phyloP scores from a whole-genome alignment of 2,329 filamentous ascomycete species.

The Cercospora berteroae region DNA sequence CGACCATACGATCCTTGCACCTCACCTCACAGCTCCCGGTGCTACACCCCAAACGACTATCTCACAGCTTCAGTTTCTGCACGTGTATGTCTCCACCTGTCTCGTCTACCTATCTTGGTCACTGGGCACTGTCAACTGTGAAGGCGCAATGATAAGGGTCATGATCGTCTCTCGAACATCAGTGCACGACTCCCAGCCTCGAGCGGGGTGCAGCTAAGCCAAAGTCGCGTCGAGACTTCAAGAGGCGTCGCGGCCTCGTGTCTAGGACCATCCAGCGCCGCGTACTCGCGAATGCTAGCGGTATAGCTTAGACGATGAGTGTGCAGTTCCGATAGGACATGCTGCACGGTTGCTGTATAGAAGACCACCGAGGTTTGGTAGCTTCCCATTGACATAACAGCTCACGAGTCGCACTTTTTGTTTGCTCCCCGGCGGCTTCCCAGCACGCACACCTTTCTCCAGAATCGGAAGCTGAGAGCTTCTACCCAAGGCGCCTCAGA shows the following conservation, averaged over 20 bases:
- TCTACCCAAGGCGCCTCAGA: not conserved
- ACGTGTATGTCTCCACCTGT: not conserved
- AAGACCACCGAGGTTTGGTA: not conserved
- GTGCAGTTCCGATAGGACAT: not conserved
- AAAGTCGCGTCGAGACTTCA: not conserved
- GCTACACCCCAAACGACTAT: not conserved
- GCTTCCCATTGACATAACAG: not conserved
- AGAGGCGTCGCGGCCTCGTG: not conserved
- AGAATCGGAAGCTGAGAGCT: too few relatives aligned
- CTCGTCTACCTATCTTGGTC: not conserved
- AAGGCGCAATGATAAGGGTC: not conserved
- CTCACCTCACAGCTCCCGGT: not conserved
- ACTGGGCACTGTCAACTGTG: not conserved
- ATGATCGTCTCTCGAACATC: not conserved
- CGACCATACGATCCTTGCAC: not conserved
- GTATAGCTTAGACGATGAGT: not conserved
- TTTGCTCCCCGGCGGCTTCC: not conserved
- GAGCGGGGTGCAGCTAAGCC: conserved; percentile 3
- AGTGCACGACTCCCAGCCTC: not conserved
- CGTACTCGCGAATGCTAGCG: not conserved
- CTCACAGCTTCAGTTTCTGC: not conserved
- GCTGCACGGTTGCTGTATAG: not conserved
- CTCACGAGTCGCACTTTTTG: not conserved
- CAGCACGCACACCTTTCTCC: not conserved
- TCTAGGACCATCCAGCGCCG: not conserved